phyloP scores from a whole-genome alignment of 805 yeast genomes.

The Candida namnaoensis region DNA sequence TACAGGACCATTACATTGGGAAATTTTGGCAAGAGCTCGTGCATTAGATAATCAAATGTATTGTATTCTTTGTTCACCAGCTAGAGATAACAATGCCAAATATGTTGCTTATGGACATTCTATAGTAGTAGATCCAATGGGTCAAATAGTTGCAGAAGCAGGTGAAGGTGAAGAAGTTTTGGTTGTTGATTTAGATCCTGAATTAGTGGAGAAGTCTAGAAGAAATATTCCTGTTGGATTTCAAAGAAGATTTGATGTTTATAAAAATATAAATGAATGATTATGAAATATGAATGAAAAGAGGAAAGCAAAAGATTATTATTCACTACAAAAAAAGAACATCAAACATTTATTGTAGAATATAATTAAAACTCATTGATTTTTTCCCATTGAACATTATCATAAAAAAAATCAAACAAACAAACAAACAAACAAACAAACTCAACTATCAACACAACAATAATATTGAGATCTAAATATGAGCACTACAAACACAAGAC shows the following conservation, averaged over 20 bases:
- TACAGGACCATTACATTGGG: conserved; percentile 86
- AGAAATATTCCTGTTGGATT: conserved; percentile 56
- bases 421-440: too few relatives aligned
- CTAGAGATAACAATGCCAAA: conserved; percentile 53
- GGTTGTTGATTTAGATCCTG: conserved; percentile 66
- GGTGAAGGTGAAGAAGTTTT: conserved; percentile 67
- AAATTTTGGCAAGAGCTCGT: conserved; percentile 61
- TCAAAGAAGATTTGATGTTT: conserved; percentile 68
- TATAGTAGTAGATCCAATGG: conserved; percentile 57
- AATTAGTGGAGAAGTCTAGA: conserved; percentile 46
- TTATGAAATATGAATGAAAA: too few relatives aligned
- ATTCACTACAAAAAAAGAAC: too few relatives aligned
- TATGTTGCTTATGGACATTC: conserved; percentile 69
- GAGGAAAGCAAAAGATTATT: too few relatives aligned
- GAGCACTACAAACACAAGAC: neutral
- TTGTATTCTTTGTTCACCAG: conserved; percentile 81
- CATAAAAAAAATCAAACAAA: too few relatives aligned
- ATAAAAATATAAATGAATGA: conserved; percentile 5
- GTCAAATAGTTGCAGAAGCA: conserved; percentile 63
- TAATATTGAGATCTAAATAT: too few relatives aligned
- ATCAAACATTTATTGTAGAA: too few relatives aligned
- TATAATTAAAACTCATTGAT: too few relatives aligned
- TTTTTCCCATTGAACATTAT: too few relatives aligned
- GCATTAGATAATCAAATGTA: conserved; percentile 72
- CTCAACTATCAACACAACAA: too few relatives aligned